Base-by-base conservation (phyloP, 1,284 basidiomycete species). In the Microbotryomycetes sp. region DNA sequence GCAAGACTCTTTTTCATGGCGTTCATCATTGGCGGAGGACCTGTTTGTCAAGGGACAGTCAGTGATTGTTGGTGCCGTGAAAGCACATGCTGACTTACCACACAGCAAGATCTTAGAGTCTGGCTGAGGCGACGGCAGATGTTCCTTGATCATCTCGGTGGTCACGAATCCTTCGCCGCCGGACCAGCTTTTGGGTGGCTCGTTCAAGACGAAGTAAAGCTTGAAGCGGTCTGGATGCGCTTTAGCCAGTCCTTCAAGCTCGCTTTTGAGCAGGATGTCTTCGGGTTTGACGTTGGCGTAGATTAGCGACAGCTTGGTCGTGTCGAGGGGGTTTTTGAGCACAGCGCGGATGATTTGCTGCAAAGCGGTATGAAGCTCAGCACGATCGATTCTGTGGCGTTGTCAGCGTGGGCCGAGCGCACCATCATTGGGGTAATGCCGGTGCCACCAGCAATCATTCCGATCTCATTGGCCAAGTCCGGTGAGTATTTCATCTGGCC, bases 1-100 rank as follows among this genome's bases (percentile, higher is more conserved):
- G 84, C 86, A 28, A 98, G 83, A 75, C 94, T 86, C 81, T 88
- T 92, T 81, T 97, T 97, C 92, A 97, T 97, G 51, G 92, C 94
- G 57, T 80, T 82, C 76, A 96, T 86, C 94, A 97, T 97, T 7
- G 93, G 93, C 25, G 93, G 92, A 61, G 94, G 94, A 54, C 90
- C 86, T 86, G 66, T 26, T 12, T 3, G 68, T 54, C 54, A 31
- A 53, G 29, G 15, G 22, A 58, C 2, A 48, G 46, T 26, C 48
- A 9, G 0, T 1, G 16, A 48, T 26, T 46, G 28, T 28, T n/a
- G 22, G 22, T 23, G 1, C 30, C 31, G 6, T n/a, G 26, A 22
- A 2, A 4, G 9, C 46, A 47, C 22, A 6, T 6, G 23, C 28
- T 14, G 26, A 67, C 71, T 32, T 25, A 68, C 74, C 77, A 62